Conservation (phyloP, 129 eudicot genomes). For the Heracleum sosnowskyi region DNA sequence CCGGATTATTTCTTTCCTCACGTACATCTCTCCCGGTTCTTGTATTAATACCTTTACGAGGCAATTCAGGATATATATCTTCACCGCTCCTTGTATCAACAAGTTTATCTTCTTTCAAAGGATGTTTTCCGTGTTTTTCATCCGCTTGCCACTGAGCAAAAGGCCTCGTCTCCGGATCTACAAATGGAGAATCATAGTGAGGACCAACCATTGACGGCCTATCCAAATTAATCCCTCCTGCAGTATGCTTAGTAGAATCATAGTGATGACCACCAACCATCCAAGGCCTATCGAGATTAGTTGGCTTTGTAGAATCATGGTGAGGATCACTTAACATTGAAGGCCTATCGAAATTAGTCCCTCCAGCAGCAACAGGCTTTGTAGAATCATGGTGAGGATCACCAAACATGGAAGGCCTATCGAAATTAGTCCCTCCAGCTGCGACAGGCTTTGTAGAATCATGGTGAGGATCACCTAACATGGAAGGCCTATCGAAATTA, state of each 20-base stretch:
- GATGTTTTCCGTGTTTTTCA: background rate
- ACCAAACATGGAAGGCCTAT: no score
- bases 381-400: background rate
- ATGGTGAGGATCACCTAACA: conserved; percentile 20
- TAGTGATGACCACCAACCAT: no score
- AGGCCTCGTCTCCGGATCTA: conserved; percentile 10
- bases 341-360: no score
- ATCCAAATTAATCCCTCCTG: conserved; percentile 25
- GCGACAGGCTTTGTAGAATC: background rate
- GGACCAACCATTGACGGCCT: conserved; percentile 28
- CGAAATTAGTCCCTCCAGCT: background rate
- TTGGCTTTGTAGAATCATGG: no score
- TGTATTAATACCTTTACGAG: background rate
- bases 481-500: no score
- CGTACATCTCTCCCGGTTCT: background rate
- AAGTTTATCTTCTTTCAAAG: background rate
- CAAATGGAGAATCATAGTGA: conserved; percentile 16
- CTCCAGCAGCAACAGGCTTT: no score
- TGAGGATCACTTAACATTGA: no score
- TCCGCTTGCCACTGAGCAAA: conserved; percentile 13
- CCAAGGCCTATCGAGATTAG: no score
- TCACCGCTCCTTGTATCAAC: background rate
- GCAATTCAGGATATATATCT: background rate
- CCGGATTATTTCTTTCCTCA: background rate
- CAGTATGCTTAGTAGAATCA: background rate